Evolutionary conservation across 2,329 filamentous ascomycete genomes (phyloP).

Genomic region (Aspergillus floridensis): DNA sequence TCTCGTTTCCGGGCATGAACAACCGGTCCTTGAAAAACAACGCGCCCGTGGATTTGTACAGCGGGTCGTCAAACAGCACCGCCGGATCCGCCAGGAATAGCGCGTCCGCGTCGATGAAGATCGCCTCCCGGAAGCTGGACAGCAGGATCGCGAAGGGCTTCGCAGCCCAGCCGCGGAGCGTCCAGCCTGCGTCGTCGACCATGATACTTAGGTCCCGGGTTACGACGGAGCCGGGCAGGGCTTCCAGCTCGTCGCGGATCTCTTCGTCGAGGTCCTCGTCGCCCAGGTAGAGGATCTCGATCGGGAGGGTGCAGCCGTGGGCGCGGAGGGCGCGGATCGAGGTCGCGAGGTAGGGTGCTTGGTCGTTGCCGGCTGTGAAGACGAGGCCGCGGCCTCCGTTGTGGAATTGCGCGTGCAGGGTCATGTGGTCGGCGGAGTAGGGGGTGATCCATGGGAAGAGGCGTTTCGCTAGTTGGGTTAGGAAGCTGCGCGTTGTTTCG

Average conservation of each 20-base stretch:
- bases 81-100: conserved; percentile 46
- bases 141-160: conserved; percentile 50
- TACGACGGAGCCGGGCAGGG: conserved; percentile 40
- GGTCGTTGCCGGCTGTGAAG: conserved; percentile 45
- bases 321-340: conserved; percentile 34
- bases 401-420: conserved; percentile 43
- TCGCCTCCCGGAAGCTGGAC: conserved; percentile 48
- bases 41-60: conserved; percentile 43
- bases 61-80: conserved; percentile 44
- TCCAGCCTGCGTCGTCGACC: conserved; percentile 47
- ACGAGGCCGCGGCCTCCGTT: conserved; percentile 46
- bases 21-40: conserved; percentile 49
- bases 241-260: conserved; percentile 42
- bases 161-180: conserved; percentile 46
- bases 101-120: conserved; percentile 49
- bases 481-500: conserved; percentile 42
- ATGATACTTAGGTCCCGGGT: conserved; percentile 47
- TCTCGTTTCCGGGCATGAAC: conserved; percentile 37
- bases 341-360: conserved; percentile 45
- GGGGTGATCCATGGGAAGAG: conserved; percentile 35
- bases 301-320: conserved; percentile 17
- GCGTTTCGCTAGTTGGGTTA: conserved; percentile 38
- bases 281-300: conserved; percentile 33
- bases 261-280: conserved; percentile 46
- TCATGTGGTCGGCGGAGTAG: conserved; percentile 48